Base-by-base conservation (phyloP, 192 early-diverging fungal genomes). In the Martensiomyces pterosporus region DNA sequence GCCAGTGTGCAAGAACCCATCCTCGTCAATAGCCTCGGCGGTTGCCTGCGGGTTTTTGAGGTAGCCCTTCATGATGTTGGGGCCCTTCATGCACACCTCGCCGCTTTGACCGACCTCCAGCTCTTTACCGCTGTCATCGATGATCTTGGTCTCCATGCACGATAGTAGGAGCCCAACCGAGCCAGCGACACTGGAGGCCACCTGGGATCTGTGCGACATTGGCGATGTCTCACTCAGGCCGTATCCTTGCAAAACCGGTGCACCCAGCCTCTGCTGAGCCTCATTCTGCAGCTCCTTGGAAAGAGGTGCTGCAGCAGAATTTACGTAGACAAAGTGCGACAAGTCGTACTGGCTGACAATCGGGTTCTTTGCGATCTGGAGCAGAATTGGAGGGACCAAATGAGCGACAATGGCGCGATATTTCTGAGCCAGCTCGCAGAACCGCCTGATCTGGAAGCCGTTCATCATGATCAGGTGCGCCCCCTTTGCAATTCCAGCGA, bases 41-140 rank as follows among this genome's bases (percentile, higher is more conserved):
- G 89, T 95, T 0, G 88, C 91, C 47, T 82, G 48, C 19, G 75
- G 66, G 57, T 94, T 93, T 43, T 91, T 88, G 37, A 82, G 75
- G 59, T 97, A 97, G 0, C 90, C 90, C 23, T 70, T 27, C 92
- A 93, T 93, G 50, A 97, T 65, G 48, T 89, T 94, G 4, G 91
- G 89, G 0, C 91, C 91, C 2, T 82, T 77, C 14, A 92, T 38
- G 71, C 87, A 93, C 23, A 98, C 60, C 71, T 98, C 93, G 19
- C 93, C 95, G 2, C 54, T 58, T 48, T 92, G 67, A 49, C 77
- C 72, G 9, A 58, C 46, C 2, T 74, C 81, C 17, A 86, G 53
- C 26, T 82, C 80, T 42, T 82, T 73, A 2, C 82, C 87, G 24
- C 87, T 67, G n/a, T 87, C 87, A 29, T 86, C 78, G 4, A 94